Conservation (phyloP, 2,329 filamentous ascomycete genomes). For the Colletotrichum magnum region DNA sequence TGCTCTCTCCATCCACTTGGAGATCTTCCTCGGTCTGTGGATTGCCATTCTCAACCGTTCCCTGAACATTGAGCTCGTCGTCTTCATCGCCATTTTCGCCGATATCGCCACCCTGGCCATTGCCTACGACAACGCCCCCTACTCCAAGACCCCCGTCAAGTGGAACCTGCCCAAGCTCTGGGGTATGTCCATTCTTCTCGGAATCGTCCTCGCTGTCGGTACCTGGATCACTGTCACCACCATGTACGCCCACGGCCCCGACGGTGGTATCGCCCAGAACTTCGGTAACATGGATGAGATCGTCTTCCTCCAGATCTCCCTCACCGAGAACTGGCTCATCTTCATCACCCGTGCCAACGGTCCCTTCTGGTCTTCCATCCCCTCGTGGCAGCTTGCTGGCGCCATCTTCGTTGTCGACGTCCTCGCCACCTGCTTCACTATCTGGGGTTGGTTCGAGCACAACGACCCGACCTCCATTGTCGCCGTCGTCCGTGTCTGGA, state of each 20-base stretch:
- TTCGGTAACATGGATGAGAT: constrained; percentile 86
- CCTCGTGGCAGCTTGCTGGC: constrained; percentile 85
- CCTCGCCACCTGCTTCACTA: constrained; percentile 85
- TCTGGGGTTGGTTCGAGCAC: constrained; percentile 85
- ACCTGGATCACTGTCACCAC: constrained; percentile 93
- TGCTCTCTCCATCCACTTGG: constrained; percentile 89
- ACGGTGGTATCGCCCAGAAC: constrained; percentile 91
- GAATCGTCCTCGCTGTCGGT: constrained; percentile 83
- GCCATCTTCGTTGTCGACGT: constrained; percentile 88
- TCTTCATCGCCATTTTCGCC: constrained; percentile 96
- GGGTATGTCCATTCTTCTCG: constrained; percentile 91
- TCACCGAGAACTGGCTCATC: constrained; percentile 96
- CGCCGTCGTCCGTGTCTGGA: constrained; percentile 89
- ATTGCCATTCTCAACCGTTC: constrained; percentile 89
- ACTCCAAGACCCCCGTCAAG: constrained; percentile 73
- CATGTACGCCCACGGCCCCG: constrained; percentile 77
- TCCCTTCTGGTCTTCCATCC: constrained; percentile 91
- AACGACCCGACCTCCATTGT: constrained; percentile 80
- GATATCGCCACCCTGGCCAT: constrained; percentile 94
- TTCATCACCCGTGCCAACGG: constrained; percentile 96
- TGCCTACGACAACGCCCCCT: constrained; percentile 86
- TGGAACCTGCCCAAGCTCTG: constrained; percentile 96
- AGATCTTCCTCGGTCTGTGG: constrained; percentile 93
- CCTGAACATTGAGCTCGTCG: constrained; percentile 88
- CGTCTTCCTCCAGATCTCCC: constrained; percentile 89